Evolutionary conservation across 192 early-diverging fungal genomes (phyloP).

Genomic region (Umbelopsis isabellina): DNA sequence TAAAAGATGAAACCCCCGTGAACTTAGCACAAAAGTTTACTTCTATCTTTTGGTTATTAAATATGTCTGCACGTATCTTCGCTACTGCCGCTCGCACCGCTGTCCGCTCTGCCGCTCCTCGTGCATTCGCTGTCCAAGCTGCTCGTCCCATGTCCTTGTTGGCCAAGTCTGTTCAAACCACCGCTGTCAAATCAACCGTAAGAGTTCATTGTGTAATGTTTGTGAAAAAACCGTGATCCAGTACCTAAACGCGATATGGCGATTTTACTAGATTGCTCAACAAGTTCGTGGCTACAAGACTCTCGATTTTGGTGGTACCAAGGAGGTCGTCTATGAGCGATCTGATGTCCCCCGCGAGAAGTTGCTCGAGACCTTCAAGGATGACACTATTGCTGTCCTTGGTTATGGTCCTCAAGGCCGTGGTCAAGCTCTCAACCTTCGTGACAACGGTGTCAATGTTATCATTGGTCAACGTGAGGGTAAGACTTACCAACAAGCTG

Average conservation of each 20-base stretch:
- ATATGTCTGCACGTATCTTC: conserved; percentile 41
- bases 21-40: background rate
- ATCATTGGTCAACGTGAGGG: conserved; percentile 92
- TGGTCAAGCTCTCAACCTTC: conserved; percentile 91
- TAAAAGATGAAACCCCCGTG: no score
- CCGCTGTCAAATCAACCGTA: conserved; percentile 37
- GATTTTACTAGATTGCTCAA: background rate
- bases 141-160: conserved; percentile 32
- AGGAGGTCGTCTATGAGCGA: conserved; percentile 94
- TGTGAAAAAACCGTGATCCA: no score
- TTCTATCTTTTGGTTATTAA: conserved; percentile 6
- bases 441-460: conserved; percentile 96
- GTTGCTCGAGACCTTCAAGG: conserved; percentile 86
- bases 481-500: conserved; percentile 88
- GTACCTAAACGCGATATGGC: no score
- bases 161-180: conserved; percentile 20
- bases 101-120: conserved; percentile 33
- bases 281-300: conserved; percentile 87
- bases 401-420: conserved; percentile 97
- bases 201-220: background rate
- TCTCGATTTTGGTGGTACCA: conserved; percentile 91
- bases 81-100: conserved; percentile 37
- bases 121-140: conserved; percentile 26
- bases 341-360: conserved; percentile 93
- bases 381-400: conserved; percentile 89